These are phyloP conservation scores for Tetraselmis chui DNA, from an alignment of 139 green algal genomes.

Conservation along the genomic window DNA sequence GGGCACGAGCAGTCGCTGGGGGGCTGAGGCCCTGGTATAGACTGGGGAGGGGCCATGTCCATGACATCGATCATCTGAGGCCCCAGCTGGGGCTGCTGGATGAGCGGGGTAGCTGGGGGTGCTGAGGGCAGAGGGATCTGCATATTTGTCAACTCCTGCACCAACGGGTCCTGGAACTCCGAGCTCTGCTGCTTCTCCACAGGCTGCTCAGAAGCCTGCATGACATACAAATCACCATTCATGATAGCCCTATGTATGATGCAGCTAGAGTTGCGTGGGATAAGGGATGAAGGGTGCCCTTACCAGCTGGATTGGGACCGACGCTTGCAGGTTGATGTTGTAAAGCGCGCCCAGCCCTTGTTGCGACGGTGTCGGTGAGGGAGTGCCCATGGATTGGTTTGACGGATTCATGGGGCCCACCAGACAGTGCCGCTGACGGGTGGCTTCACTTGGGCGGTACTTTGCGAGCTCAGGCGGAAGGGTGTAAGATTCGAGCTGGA, in stretches of 20 bases:
- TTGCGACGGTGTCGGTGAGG: background rate
- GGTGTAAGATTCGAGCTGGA: background rate
- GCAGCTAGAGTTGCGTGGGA: no score
- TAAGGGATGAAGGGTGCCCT: no score
- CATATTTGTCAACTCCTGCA: background rate
- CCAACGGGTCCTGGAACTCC: background rate
- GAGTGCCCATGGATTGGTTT: background rate
- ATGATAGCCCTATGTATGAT: no score
- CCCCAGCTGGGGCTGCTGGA: background rate
- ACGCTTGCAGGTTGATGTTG: background rate
- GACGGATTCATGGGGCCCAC: background rate
- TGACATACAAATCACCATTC: no score
- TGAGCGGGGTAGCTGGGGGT: background rate
- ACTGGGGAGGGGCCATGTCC: background rate
- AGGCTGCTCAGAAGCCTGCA: no score
- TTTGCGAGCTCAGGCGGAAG: background rate
- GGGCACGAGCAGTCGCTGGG: background rate
- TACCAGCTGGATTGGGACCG: background rate
- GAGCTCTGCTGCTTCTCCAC: no score
- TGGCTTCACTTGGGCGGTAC: background rate
- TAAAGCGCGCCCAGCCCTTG: background rate
- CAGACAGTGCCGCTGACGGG: background rate
- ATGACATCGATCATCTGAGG: slow-evolving; percentile 3
- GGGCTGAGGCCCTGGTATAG: background rate
- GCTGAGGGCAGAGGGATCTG: background rate